Base-by-base conservation (phyloP, 2,329 filamentous ascomycete genomes). In the Ophiostoma montium region DNA sequence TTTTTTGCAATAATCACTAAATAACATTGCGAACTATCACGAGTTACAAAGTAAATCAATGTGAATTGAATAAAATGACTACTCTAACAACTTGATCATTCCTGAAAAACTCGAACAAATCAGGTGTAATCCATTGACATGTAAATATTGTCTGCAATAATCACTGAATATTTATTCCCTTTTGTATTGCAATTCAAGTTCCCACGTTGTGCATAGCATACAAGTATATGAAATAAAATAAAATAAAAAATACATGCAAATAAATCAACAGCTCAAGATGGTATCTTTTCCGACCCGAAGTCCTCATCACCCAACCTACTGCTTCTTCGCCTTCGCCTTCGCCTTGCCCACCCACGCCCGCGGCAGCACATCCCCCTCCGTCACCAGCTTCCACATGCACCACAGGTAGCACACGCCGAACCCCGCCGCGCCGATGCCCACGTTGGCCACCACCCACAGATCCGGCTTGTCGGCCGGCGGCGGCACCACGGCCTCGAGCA, bases 381-480 rank as follows among this genome's bases (percentile, higher is more conserved):
- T 61, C 2, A 78, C 58, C 47, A 86, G 61, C 49, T 77, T 82
- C 74, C 79, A 83, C 53, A 92, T 65, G 63, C 89, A 95, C 92
- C 92, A 98, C 8, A 92, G 60, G 63, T 95, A 96, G 64, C 88
- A 94, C 32, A 94, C 67, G 0, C 76, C 76, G 62, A 96, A 98
- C 0, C 87, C 92, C 4, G 77, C 81, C 19, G 86, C 86, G 8
- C 92, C 92, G 19, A 96, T 66, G 16, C 87, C 79, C 9, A 92
- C 88, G 59, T 98, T 98, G 12, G 80, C 75, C 3, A 98, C 89
- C 3, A 94, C 82, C 90, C 90, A 98, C 1, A 98, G 68, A 67
- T 98, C 92, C 0, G 92, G 92, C 65, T 94, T 95, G 51, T 75
- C 72, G 0, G 68, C 57, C 5, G 90, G 89, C 13, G 89, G 80